A percentile compares a stretch with the other conserved stretches of the same genome.
Evolutionary conservation across 1,284 basidiomycete species (phyloP).

Genomic region (Malassezia furfur): DNA sequence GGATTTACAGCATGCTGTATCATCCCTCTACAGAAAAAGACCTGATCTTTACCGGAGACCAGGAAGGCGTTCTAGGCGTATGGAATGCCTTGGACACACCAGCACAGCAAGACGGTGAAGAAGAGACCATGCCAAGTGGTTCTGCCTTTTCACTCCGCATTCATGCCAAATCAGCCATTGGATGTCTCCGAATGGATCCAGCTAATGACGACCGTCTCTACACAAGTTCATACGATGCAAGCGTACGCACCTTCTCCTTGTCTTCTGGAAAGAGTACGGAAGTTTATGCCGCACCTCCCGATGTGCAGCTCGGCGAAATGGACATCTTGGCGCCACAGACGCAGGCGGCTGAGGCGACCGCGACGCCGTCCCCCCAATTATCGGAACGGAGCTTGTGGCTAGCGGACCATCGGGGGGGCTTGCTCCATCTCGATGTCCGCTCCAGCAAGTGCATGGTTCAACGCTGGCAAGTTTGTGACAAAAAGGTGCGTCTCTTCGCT

Average conservation of each 20-base stretch:
- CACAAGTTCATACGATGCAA: conserved; percentile 38
- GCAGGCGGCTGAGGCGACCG: conserved; percentile 25
- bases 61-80: conserved; percentile 37
- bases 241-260: conserved; percentile 33
- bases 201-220: conserved; percentile 26
- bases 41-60: conserved; percentile 42
- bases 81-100: conserved; percentile 32
- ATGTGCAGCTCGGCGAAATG: conserved; percentile 40
- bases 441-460: conserved; percentile 16
- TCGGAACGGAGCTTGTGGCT: conserved; percentile 42
- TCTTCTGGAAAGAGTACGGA: conserved; percentile 22
- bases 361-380: conserved; percentile 23
- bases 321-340: conserved; percentile 34
- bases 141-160: conserved; percentile 31
- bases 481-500: conserved; percentile 21
- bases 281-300: conserved; percentile 28
- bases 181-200: conserved; percentile 42
- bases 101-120: conserved; percentile 22
- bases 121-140: conserved; percentile 21
- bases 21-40: conserved; percentile 38
- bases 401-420: conserved; percentile 42
- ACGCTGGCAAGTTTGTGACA: conserved; percentile 45
- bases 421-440: conserved; percentile 38
- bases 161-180: conserved; percentile 35
- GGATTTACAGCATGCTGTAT: conserved; percentile 37